Conservation (phyloP, 495 filamentous ascomycete genomes). For the Cudoniella acicularis region DNA sequence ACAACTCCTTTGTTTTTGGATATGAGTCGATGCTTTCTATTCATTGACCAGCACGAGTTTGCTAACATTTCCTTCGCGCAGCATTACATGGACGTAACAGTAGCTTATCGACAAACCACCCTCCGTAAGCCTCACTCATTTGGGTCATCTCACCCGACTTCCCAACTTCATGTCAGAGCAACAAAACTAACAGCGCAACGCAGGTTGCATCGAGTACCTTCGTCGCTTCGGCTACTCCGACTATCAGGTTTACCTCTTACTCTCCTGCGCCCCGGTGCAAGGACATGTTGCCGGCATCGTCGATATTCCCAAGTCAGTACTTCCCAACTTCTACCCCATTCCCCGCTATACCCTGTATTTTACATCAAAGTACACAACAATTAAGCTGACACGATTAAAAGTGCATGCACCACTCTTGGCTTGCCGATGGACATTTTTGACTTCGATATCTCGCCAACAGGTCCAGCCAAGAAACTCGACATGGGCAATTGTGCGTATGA, state of each 20-base stretch:
- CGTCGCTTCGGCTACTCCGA: slow-evolving; percentile 67
- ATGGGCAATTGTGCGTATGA: slow-evolving; percentile 78
- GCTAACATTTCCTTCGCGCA: slow-evolving; percentile 30
- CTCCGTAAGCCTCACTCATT: slow-evolving; percentile 57
- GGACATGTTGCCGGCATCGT: slow-evolving; percentile 93
- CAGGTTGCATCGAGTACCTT: slow-evolving; percentile 72
- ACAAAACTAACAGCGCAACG: neutral
- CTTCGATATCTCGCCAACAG: slow-evolving; percentile 79
- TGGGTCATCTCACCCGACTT: slow-evolving; percentile 23
- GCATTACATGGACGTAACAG: slow-evolving; percentile 88
- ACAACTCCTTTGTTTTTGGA: neutral
- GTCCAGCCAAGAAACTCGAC: slow-evolving; percentile 57
- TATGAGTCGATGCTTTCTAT: neutral
- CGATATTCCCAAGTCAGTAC: slow-evolving; percentile 59
- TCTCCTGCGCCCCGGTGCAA: slow-evolving; percentile 87
- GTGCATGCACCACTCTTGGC: slow-evolving; percentile 82
- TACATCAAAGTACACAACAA: no score
- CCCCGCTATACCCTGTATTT: slow-evolving; percentile 19
- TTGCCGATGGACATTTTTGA: slow-evolving; percentile 95
- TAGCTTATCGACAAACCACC: slow-evolving; percentile 86
- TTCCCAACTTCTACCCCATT: slow-evolving; percentile 4
- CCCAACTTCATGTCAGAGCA: neutral
- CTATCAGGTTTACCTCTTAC: slow-evolving; percentile 87
- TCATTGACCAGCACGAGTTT: neutral
- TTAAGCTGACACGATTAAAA: slow-evolving; percentile 30